Conservation (phyloP, 371 early-diverging fungal genomes). For the Apophysomyces ossiformis region DNA sequence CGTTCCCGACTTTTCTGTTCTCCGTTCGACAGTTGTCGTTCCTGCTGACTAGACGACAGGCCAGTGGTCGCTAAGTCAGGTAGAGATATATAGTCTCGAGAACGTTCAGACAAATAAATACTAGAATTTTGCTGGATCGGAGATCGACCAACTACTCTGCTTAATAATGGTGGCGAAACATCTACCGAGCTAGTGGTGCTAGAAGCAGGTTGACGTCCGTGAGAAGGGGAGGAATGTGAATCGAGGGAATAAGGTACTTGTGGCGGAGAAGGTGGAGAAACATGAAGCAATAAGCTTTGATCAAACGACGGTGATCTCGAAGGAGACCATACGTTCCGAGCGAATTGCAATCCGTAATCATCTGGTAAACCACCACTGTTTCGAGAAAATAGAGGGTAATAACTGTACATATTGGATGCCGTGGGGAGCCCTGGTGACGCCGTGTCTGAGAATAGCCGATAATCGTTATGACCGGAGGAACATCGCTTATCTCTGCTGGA, state of each 20-base stretch:
- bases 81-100: background rate
- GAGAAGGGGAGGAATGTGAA: background rate
- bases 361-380: background rate
- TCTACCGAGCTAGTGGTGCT: background rate
- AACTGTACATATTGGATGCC: background rate
- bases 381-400: background rate
- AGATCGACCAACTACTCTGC: slow-evolving; percentile 5
- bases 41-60: background rate
- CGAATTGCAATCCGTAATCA: background rate
- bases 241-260: slow-evolving; percentile 1
- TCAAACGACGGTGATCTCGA: background rate
- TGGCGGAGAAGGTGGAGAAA: slow-evolving; percentile 1
- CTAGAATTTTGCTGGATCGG: background rate
- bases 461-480: background rate
- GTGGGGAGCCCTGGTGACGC: background rate
- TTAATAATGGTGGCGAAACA: background rate
- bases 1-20: background rate
- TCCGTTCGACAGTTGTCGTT: background rate
- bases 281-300: background rate
- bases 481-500: background rate
- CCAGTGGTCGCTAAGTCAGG: background rate
- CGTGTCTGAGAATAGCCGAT: background rate
- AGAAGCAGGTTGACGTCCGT: background rate
- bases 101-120: background rate
- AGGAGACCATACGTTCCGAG: background rate